phyloP scores from a whole-genome alignment of 1,139 yeast genomes.

The Pneumocystis canis region DNA sequence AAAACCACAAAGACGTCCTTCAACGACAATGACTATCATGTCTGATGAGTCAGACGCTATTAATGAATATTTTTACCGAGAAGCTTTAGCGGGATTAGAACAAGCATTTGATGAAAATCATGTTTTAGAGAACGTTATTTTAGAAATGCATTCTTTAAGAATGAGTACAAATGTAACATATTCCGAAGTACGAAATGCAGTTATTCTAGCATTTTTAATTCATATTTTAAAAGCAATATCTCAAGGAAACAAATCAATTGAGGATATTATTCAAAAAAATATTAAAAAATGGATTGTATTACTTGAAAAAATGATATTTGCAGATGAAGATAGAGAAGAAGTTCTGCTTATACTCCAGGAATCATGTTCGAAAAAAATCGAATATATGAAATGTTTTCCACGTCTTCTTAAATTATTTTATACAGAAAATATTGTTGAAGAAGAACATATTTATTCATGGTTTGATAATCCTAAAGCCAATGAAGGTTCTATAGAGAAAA shows the following conservation, averaged over 20 bases:
- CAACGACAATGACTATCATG: conserved; percentile 5
- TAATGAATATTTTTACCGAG: conserved; percentile 58
- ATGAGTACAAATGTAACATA: conserved; percentile 96
- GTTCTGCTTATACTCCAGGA: not conserved
- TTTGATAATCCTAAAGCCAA: not conserved
- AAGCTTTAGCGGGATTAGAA: conserved; percentile 86
- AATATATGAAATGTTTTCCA: not conserved
- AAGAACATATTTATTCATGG: not conserved
- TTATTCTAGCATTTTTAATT: conserved; percentile 50
- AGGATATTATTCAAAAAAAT: not conserved
- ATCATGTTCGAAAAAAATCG: not conserved
- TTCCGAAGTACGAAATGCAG: conserved; percentile 79
- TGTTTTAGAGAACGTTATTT: conserved; percentile 77
- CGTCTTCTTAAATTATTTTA: not conserved
- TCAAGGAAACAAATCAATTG: not conserved
- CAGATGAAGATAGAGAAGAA: conserved; percentile 6
- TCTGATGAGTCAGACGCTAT: conserved; percentile 24
- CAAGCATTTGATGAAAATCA: conserved; percentile 87
- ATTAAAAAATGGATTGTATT: conserved; percentile 26
- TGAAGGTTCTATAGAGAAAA: not conserved
- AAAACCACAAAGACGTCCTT: conserved; percentile 7
- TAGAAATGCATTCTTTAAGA: conserved; percentile 83
- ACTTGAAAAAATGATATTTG: conserved; percentile 54
- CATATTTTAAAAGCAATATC: not conserved
- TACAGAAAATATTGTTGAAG: not conserved